These are phyloP conservation scores for Podosphaera aphanis DNA, from an alignment of 2,329 filamentous ascomycete species.

Conservation along the genomic window DNA sequence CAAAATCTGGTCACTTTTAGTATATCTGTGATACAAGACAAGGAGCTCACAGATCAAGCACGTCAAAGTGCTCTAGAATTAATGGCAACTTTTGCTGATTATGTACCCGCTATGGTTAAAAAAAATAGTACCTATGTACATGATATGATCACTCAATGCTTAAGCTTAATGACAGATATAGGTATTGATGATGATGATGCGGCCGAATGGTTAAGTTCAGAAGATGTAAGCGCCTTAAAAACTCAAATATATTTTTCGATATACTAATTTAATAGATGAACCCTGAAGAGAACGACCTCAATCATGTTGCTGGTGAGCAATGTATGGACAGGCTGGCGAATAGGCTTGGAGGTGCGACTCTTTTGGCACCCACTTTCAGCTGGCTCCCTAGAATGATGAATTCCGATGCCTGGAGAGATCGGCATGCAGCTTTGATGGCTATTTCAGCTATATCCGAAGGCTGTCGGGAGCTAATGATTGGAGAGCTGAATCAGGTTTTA, in stretches of 20 bases:
- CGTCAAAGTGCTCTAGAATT: slow-evolving; percentile 89
- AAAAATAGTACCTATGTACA: slow-evolving; percentile 80
- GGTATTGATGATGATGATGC: slow-evolving; percentile 88
- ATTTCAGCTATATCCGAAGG: slow-evolving; percentile 97
- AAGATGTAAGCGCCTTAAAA: slow-evolving; percentile 38
- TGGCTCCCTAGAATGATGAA: slow-evolving; percentile 98
- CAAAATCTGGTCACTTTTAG: slow-evolving; percentile 80
- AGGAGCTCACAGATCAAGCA: slow-evolving; percentile 72
- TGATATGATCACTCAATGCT: slow-evolving; percentile 95
- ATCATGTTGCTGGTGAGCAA: slow-evolving; percentile 93
- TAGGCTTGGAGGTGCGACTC: slow-evolving; percentile 83
- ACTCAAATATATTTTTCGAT: slow-evolving; percentile 1
- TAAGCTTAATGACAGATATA: slow-evolving; percentile 95
- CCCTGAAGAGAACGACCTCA: slow-evolving; percentile 83
- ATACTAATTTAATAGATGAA: slow-evolving; percentile 37
- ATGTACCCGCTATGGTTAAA: slow-evolving; percentile 78
- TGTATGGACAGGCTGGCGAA: slow-evolving; percentile 96
- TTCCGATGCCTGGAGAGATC: slow-evolving; percentile 79
- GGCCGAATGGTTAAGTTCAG: slow-evolving; percentile 72
- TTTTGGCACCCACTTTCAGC: slow-evolving; percentile 79
- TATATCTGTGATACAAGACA: slow-evolving; percentile 83
- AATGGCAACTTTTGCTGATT: slow-evolving; percentile 95
- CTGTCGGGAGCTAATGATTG: slow-evolving; percentile 85
- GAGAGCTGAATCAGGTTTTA: slow-evolving; percentile 79
- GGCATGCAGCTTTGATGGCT: slow-evolving; percentile 92